Evolutionary conservation across 2,329 filamentous ascomycete species (phyloP).

Genomic region (Fusarium nelsonii): DNA sequence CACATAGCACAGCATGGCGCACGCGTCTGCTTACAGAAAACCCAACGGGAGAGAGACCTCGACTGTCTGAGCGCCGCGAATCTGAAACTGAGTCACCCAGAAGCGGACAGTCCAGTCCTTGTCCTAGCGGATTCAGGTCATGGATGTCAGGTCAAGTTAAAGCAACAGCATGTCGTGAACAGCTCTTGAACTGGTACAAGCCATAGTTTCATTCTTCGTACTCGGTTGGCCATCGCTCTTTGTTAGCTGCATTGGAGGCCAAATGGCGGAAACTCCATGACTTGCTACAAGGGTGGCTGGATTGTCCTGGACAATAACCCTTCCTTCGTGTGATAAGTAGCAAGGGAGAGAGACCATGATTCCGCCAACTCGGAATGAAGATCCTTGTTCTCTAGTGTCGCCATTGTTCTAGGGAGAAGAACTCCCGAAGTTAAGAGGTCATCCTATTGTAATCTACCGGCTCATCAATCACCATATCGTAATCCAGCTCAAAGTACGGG

Average conservation of each 20-base stretch:
- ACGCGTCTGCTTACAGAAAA: constrained; percentile 20
- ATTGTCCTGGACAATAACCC: neutral
- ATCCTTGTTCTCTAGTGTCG: neutral
- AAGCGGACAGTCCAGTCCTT: constrained; percentile 16
- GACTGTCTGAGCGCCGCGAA: constrained; percentile 32
- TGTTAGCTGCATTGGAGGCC: constrained; percentile 2
- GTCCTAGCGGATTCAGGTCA: constrained; percentile 13
- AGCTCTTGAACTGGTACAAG: constrained; percentile 9
- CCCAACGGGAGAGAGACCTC: constrained; percentile 14
- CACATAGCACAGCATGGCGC: constrained; percentile 28
- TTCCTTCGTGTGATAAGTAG: neutral
- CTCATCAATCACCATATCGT: neutral
- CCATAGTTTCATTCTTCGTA: constrained; percentile 15
- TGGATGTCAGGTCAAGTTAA: neutral
- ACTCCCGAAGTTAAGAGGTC: neutral
- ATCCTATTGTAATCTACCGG: neutral
- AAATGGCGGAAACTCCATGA: neutral
- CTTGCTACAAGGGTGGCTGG: constrained; percentile 15
- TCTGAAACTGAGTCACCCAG: constrained; percentile 44
- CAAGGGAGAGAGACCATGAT: neutral
- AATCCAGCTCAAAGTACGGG: neutral
- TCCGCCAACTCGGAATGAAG: constrained; percentile 4
- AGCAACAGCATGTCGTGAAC: neutral
- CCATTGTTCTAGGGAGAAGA: neutral
- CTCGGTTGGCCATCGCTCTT: neutral